Evolutionary conservation across 306 rosid species (phyloP).

Genomic region (Elaeagnus macrophylla): DNA sequence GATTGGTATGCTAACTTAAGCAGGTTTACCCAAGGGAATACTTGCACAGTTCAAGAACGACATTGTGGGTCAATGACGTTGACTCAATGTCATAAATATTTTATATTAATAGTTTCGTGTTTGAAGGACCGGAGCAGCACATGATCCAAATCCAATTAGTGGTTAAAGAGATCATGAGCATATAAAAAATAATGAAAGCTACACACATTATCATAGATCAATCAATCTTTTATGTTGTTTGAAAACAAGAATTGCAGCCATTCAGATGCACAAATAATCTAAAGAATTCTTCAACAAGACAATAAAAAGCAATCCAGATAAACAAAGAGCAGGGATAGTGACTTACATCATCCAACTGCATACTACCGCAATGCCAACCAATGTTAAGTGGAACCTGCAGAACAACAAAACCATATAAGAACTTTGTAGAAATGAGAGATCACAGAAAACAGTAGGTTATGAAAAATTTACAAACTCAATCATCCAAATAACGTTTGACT

Average conservation of each 20-base stretch:
- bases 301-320: neutral
- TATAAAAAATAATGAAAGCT: too few relatives aligned
- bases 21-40: neutral
- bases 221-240: too few relatives aligned
- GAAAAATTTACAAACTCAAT: neutral
- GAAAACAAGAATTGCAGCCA: too few relatives aligned
- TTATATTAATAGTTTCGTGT: too few relatives aligned
- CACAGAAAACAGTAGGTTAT: neutral
- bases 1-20: neutral
- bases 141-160: too few relatives aligned
- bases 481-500: neutral
- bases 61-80: too few relatives aligned
- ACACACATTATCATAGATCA: too few relatives aligned
- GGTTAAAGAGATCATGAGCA: too few relatives aligned
- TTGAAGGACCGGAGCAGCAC: too few relatives aligned
- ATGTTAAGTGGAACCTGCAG: slow-evolving; percentile 74
- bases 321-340: slow-evolving; percentile 12
- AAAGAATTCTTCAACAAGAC: neutral
- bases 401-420: slow-evolving; percentile 1
- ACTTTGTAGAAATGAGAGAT: neutral
- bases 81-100: too few relatives aligned
- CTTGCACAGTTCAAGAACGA: too few relatives aligned
- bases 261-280: too few relatives aligned
- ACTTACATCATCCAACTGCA: slow-evolving; percentile 98
- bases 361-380: slow-evolving; percentile 77